Evolutionary conservation across 441 rosid genomes (phyloP).

Genomic region (Populus hybrid): DNA sequence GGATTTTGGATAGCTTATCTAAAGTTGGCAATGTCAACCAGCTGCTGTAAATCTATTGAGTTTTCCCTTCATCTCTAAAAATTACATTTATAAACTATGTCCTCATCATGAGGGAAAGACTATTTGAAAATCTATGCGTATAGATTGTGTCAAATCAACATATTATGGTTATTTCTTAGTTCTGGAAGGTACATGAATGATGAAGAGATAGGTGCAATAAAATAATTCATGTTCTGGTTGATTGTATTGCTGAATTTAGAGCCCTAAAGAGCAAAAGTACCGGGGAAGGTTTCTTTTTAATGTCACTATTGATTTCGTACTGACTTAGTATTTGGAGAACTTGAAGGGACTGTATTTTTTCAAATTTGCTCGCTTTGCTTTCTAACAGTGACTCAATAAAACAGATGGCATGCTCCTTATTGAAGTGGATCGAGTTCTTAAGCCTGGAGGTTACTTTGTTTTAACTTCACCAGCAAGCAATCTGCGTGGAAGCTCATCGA

Average conservation of each 20-base stretch:
- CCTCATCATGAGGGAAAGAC: neutral
- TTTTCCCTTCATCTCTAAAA: neutral
- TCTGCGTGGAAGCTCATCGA: slow-evolving; percentile 45
- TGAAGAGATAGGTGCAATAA: neutral
- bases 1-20: neutral
- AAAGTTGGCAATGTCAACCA: neutral
- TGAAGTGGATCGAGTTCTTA: slow-evolving; percentile 88
- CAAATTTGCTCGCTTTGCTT: slow-evolving; percentile 1
- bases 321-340: slow-evolving; percentile 6
- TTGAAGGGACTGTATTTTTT: neutral
- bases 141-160: neutral
- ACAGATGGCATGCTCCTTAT: slow-evolving; percentile 84
- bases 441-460: slow-evolving; percentile 95
- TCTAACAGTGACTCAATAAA: slow-evolving; percentile 21
- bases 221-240: neutral
- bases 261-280: neutral
- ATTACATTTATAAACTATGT: neutral
- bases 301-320: neutral
- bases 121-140: neutral
- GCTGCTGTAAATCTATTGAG: neutral
- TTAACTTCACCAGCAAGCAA: slow-evolving; percentile 71
- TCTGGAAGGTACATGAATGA: neutral
- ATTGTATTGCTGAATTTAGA: neutral
- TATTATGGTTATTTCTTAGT: neutral
- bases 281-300: neutral